phyloP scores from a whole-genome alignment of 345 rosid genomes.

The Ceriops tagal region DNA sequence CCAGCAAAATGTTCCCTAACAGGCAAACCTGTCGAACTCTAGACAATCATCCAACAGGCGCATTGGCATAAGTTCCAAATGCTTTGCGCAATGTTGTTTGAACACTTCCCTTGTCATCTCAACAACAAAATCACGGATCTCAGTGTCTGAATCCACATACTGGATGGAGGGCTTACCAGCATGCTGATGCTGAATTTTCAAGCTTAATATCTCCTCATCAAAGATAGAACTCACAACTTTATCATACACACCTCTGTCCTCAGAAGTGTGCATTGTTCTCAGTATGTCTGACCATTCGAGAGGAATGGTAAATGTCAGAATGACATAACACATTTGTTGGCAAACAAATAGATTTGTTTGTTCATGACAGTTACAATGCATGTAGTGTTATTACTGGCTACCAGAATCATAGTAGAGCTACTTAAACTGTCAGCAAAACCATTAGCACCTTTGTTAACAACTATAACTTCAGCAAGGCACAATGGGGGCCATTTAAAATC shows the following conservation, averaged over 20 bases:
- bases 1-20: constrained; percentile 10
- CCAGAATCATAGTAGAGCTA: too few species aligned
- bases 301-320: constrained; percentile 8
- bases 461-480: too few species aligned
- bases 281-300: constrained; percentile 57
- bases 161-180: constrained; percentile 42
- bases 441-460: too few species aligned
- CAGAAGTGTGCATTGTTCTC: constrained; percentile 77
- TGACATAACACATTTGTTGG: too few species aligned
- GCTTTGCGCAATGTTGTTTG: constrained; percentile 82
- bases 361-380: too few species aligned
- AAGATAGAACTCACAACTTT: constrained; percentile 80
- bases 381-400: too few species aligned
- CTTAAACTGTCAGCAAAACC: too few species aligned
- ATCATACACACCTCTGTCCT: constrained; percentile 80
- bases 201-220: constrained; percentile 59
- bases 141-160: constrained; percentile 58
- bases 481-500: too few species aligned
- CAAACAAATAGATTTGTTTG: too few species aligned
- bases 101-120: constrained; percentile 77
- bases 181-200: constrained; percentile 47
- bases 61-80: constrained; percentile 67
- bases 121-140: constrained; percentile 73
- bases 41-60: constrained; percentile 59
- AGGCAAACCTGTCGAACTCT: constrained; percentile 55